Conservation (phyloP, 805 yeast genomes). For the Danielozyma ontarioensis region DNA sequence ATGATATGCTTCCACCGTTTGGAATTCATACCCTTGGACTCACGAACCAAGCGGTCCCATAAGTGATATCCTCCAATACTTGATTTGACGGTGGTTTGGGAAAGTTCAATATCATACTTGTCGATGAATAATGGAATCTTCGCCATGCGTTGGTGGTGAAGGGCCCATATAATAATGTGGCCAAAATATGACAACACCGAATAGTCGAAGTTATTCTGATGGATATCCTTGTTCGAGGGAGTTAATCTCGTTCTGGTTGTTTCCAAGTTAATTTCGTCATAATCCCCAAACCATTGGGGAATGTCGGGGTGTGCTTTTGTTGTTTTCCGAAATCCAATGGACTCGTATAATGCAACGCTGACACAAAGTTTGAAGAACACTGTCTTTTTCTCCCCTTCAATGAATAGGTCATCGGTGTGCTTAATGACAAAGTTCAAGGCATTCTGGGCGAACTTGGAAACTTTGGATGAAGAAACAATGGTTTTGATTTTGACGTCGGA, state of each 20-base stretch:
- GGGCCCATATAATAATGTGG: constrained; percentile 34
- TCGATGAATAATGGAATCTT: constrained; percentile 8
- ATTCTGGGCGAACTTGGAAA: constrained; percentile 24
- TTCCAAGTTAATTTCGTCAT: constrained; percentile 27
- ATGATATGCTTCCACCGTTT: constrained; percentile 40
- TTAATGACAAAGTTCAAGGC: constrained; percentile 20
- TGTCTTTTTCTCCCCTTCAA: constrained; percentile 11
- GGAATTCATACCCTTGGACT: constrained; percentile 26
- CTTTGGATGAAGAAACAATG: constrained; percentile 25
- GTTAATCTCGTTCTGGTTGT: constrained; percentile 29
- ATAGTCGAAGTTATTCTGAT: constrained; percentile 33
- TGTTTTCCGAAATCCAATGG: constrained; percentile 28
- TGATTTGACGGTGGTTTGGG: constrained; percentile 11
- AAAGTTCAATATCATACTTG: constrained; percentile 14
- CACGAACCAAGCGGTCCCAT: constrained; percentile 34
- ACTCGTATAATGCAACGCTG: constrained; percentile 31
- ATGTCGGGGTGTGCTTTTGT: constrained; percentile 19
- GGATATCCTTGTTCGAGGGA: constrained; percentile 27
- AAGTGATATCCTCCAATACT: constrained; percentile 35
- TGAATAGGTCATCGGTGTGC: constrained; percentile 20
- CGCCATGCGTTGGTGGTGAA: constrained; percentile 16
- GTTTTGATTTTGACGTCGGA: constrained; percentile 36
- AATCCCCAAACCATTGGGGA: constrained; percentile 22
- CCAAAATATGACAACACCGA: constrained; percentile 34
- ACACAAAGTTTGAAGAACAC: constrained; percentile 26